phyloP scores from a whole-genome alignment of 495 filamentous ascomycete genomes.

The Xylaria bambusicola region DNA sequence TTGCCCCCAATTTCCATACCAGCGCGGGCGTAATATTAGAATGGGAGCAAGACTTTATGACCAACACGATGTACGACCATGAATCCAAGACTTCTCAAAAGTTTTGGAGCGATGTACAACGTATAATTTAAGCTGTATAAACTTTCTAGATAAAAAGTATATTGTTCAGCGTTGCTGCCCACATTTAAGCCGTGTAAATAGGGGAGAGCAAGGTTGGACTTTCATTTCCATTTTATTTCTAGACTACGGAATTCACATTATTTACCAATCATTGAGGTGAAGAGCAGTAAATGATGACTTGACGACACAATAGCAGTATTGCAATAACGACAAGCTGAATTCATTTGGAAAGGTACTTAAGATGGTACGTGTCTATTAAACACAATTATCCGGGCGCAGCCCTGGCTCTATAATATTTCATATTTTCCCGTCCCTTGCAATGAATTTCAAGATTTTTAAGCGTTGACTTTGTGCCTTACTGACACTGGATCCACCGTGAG shows the following conservation, averaged over 20 bases:
- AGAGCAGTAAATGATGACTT: no score
- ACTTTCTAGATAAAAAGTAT: background rate
- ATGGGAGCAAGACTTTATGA: slow-evolving; percentile 21
- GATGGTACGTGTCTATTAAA: no score
- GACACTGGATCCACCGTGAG: no score
- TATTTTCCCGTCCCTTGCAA: no score
- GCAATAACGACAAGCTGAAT: no score
- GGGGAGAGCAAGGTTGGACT: background rate
- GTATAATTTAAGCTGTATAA: slow-evolving; percentile 9
- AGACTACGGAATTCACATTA: background rate
- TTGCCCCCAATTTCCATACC: slow-evolving; percentile 12
- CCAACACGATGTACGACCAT: slow-evolving; percentile 17
- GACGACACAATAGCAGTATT: no score
- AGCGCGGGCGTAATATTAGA: slow-evolving; percentile 21
- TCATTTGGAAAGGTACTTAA: no score
- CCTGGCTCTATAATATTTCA: no score
- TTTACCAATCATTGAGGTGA: background rate
- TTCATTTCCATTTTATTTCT: background rate
- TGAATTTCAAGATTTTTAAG: no score
- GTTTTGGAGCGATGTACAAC: background rate
- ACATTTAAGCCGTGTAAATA: slow-evolving; percentile 1
- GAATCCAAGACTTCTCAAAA: background rate
- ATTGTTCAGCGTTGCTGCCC: background rate
- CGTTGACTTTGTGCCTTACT: no score
- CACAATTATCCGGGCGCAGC: no score